Evolutionary conservation across 2,329 filamentous ascomycete genomes (phyloP), one percentile per base, ranked within the genome.

Genomic region (Raffaelea deltoideospora): DNA sequence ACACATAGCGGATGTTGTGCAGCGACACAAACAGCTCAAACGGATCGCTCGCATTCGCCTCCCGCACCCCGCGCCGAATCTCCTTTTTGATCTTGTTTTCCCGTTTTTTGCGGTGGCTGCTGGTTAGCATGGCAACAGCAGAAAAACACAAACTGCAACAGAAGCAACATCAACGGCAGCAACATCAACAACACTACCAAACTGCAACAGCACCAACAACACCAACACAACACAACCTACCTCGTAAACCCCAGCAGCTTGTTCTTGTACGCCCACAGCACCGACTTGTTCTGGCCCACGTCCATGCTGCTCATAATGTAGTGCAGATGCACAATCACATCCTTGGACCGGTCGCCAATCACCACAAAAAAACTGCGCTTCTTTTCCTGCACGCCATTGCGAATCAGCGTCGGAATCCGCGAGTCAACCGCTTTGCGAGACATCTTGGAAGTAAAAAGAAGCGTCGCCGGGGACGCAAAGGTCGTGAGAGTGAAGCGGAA

Each of bases 81-180:
- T 98, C 90, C 59, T 88, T 94, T 64, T 94, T 94, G 58, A 98
- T 95, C 66, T 95, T 98, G 52, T 79, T 77, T 60, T 98, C 90
- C 50, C 90, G 81, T 76, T 98, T 98, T 68, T 94, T 92, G 38
- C 90, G 82, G 60, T 98, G 87, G 63, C 84, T 76, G 35, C n/a
- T 24, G 10, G 35, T 33, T 26, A 33, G 29, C 18, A 35, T 7
- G 8, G n/a, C n/a, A n/a, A n/a, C n/a, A n/a, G n/a, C n/a, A n/a
- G n/a, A n/a, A n/a, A n/a, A n/a, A n/a, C n/a, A n/a, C n/a, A n/a
- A n/a, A n/a, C n/a, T n/a, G n/a, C n/a, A n/a, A n/a, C n/a, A n/a
- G n/a, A n/a, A n/a, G n/a, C n/a, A n/a, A n/a, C n/a, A n/a, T n/a
- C n/a, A n/a, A n/a, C n/a, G n/a, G n/a, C n/a, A n/a, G n/a, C n/a